phyloP scores from a whole-genome alignment of 1,284 basidiomycete species.

The Melampsora abietis-canadensis region DNA sequence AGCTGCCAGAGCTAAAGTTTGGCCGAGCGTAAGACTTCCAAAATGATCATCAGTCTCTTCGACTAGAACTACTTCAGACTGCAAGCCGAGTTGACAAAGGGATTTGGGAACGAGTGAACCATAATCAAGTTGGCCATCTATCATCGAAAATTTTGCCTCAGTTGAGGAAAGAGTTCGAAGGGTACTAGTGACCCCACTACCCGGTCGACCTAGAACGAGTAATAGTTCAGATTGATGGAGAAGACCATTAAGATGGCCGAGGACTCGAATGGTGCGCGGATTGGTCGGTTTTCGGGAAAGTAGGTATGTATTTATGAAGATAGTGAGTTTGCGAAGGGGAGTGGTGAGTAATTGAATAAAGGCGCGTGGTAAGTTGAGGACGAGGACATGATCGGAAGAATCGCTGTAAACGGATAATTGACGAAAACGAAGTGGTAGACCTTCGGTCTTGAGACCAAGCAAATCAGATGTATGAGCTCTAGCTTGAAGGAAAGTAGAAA shows the following conservation, averaged over 20 bases:
- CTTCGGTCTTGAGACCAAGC: conserved; percentile 19
- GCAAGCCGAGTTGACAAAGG: conserved; percentile 40
- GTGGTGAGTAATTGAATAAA: neutral
- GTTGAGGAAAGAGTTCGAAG: conserved; percentile 43
- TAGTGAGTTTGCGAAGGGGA: neutral
- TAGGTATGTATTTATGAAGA: neutral
- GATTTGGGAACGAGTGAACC: conserved; percentile 44
- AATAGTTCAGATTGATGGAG: conserved; percentile 44
- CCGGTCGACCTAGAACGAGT: conserved; percentile 35
- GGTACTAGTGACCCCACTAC: conserved; percentile 42
- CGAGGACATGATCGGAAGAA: conserved; percentile 21
- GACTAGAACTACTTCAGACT: conserved; percentile 18
- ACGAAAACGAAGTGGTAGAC: conserved; percentile 34
- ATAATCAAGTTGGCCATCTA: conserved; percentile 47
- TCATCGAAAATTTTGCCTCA: conserved; percentile 44
- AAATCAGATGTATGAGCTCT: conserved; percentile 8
- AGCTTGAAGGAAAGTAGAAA: neutral
- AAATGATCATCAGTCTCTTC: conserved; percentile 40
- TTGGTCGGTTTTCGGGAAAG: neutral
- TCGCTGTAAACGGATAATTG: conserved; percentile 27
- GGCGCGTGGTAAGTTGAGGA: conserved; percentile 14
- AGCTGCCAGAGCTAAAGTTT: conserved; percentile 30
- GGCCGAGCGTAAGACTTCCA: conserved; percentile 1
- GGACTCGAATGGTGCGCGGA: conserved; percentile 18
- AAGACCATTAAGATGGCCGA: conserved; percentile 24